Evolutionary conservation across 2,329 filamentous ascomycete genomes (phyloP), one percentile per base, ranked within the genome.

Genomic region (Fusarium begoniae): DNA sequence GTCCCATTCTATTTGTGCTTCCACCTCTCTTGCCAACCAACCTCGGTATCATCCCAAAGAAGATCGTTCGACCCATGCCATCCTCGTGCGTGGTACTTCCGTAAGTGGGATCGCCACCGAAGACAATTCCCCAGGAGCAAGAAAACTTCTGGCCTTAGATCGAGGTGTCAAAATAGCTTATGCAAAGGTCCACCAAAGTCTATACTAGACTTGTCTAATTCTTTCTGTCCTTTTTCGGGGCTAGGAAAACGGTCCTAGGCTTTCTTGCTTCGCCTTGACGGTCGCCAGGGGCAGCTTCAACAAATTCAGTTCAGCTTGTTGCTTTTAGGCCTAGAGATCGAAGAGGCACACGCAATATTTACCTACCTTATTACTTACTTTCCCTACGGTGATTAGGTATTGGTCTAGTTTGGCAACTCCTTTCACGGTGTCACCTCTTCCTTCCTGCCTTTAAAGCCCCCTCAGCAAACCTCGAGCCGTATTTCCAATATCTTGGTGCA

Each of bases 41-140:
- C 45, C 58, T 63, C 57, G 63, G 61, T 57, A 63, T 47, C 58
- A 17, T 41, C 51, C 60, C 66, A 41, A 54, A 63, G 37, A 50
- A 64, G 30, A 22, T 30, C 37, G 35, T 47, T 64, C 20, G 54
- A 65, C 72, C 75, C 73, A 64, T 70, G 69, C 62, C 74, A 30
- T 63, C 62, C 48, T 70, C 48, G 60, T 68, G 68, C 61, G 58
- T 69, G 61, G 65, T 66, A 70, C 47, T 75, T 63, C 75, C 75
- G 51, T 75, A 78, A 78, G 72, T 72, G 76, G 76, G 71, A 75
- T 78, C 76, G 73, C 71, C 65, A 63, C 76, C 75, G 75, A 75
- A 53, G 61, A 69, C 57, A 74, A 63, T 63, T 66, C 53, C 47
- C 74, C 72, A 72, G 75, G 63, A 37, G 13, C 48, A 53, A 51